Evolutionary conservation across 345 rosid species (phyloP), one percentile per base, ranked within the genome.

Genomic region (Salix udensis): DNA sequence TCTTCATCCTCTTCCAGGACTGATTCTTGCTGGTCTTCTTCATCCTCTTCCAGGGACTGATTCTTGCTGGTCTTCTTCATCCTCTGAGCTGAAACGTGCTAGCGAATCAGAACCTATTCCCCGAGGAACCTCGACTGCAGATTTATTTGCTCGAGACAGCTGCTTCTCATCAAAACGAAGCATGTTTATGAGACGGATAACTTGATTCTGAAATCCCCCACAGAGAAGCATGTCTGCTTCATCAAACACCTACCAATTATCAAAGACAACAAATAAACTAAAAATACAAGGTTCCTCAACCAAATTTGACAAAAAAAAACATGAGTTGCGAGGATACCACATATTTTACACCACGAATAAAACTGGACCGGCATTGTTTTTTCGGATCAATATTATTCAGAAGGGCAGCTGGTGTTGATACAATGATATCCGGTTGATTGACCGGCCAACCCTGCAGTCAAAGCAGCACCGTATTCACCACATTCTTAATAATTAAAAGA

Each of bases 181-280:
- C 94, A 95, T 88, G 82, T 91, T 85, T 60, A 90, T 82, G 50
- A 95, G 88, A 80, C 97, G 94, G 65, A 90, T 84, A 73, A 93
- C 91, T 80, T 93, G 96, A 85, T 93, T 92, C 85, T 91, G 91
- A 78, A 96, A 96, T 82, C 97, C 85, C 71, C 98, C 97, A 26
- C 91, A 86, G 28, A 96, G 90, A 82, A 96, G 98, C 99, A 96
- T 91, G 80, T 93, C 99, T 34, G 98, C 99, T 86, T 95, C 99
- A 89, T 95, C 99, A 77, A 93, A 89, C 34, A 95, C 99, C 97
- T 95, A 84, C 76, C 83, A 82, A 75, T 70, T 30, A 78, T 70
- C 69, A 70, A 9, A 46, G 52, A 67, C 13, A 67, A 26, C 68
- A 68, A 31, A 75, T 30, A 34, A 10, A 62, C 67, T 62, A 58